These are phyloP conservation scores for Aureobasidium sp. DNA, from an alignment of 2,329 filamentous ascomycete genomes.

Conservation along the genomic window DNA sequence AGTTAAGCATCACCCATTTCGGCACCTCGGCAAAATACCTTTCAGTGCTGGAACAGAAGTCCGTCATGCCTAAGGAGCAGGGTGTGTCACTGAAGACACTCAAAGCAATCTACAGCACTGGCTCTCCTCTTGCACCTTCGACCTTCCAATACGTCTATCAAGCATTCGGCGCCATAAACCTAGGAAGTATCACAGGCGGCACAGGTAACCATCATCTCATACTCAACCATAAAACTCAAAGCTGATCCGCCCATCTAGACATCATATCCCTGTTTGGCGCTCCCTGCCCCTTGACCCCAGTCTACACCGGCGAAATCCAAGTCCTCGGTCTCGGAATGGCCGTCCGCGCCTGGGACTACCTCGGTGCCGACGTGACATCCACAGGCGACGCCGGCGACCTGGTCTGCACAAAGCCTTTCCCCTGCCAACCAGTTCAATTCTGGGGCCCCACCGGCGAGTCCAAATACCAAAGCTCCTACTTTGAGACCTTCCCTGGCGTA, in stretches of 20 bases:
- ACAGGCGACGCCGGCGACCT: conserved; percentile 73
- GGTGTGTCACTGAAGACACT: conserved; percentile 52
- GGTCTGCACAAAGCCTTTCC: conserved; percentile 78
- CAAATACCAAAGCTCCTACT: conserved; percentile 82
- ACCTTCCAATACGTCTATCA: conserved; percentile 87
- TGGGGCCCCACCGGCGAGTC: conserved; percentile 63
- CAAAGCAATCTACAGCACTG: conserved; percentile 86
- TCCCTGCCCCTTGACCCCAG: conserved; percentile 51
- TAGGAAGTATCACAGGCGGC: conserved; percentile 88
- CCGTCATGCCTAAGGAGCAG: conserved; percentile 47
- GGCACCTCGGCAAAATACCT: conserved; percentile 93
- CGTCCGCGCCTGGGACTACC: conserved; percentile 41
- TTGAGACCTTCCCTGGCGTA: conserved; percentile 66
- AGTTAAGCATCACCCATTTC: conserved; percentile 80
- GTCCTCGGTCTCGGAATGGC: conserved; percentile 42
- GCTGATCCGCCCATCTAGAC: conserved; percentile 50
- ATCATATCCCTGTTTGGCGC: conserved; percentile 93
- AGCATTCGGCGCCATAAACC: conserved; percentile 73
- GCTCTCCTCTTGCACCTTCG: conserved; percentile 82
- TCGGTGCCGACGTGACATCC: conserved; percentile 48
- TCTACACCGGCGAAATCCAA: conserved; percentile 44
- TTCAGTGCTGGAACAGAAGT: conserved; percentile 76
- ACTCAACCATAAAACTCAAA: not conserved
- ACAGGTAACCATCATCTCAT: conserved; percentile 36
- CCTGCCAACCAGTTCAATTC: conserved; percentile 84